Evolutionary conservation across 768 basidiomycete genomes (phyloP), one percentile per base, ranked within the genome.

Genomic region (Suillus subalutaceus): DNA sequence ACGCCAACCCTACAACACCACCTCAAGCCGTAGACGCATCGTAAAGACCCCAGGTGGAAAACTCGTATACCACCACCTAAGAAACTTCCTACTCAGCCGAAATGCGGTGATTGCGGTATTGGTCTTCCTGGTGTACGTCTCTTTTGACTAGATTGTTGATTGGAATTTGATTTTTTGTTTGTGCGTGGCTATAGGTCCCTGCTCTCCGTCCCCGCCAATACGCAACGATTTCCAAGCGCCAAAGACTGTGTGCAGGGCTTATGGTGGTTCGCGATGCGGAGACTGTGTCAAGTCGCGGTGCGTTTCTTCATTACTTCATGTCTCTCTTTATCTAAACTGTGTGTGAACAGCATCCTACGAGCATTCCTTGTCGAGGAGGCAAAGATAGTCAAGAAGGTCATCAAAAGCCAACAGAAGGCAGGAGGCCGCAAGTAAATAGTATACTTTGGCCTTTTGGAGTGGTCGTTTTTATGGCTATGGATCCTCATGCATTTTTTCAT

Each of bases 351-450:
- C 69, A 96, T 99, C 73, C 91, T 99, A 72, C 93, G 97, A 67
- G 96, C 97, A 69, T 99, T 99, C 90, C 83, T 99, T 67, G 93
- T 99, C 48, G 97, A 99, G 86, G 97, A 99, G 85, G 97, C 97
- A 55, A 99, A 99, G 86, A 99, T 99, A 74, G 97, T 99, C 77
- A 99, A 99, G 90, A 91, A 88, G 83, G 97, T 99, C 72, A 96
- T 98, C 86, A 97, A 97, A 86, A 90, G 91, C 76, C 94, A 93
- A 81, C 82, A 87, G 79, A 77, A 73, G 68, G 71, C 74, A 20
- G 58, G 55, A 40, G 12, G 56, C 37, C 74, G 68, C 35, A 77
- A 77, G 71, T 77, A 68, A 50, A 50, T 50, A 50, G 23, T 26
- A 61, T 56, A 56, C 41, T 26, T 30, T 7, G 26, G 52, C 4